Evolutionary conservation across 2,329 filamentous ascomycete genomes (phyloP), one percentile per base, ranked within the genome.

Genomic region (Botrytis paeoniae): DNA sequence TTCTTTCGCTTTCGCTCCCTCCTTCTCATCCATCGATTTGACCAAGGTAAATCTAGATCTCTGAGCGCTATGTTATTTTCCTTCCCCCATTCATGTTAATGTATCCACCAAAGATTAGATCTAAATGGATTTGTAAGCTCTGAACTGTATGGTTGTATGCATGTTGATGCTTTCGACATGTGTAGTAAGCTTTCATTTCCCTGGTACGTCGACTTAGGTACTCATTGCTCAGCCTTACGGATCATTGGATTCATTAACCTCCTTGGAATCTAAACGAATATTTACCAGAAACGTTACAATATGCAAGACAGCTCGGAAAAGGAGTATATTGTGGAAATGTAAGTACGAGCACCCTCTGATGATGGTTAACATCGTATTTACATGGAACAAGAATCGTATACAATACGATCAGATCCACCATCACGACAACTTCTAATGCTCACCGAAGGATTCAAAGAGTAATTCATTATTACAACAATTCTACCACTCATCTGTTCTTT

Each of bases 111-210:
- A 54, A 16, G 35, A 41, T 68, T 41, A 57, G 35, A 57, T 68
- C 66, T 45, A 45, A 29, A 61, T 59, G 20, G 51, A 70, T 70
- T 61, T 61, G 37, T 70, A 70, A 70, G 68, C 68, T 51, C 39
- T 43, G 20, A 39, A 45, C 32, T 32, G 29, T 35, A 5, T 39
- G 22, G 35, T 61, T n/a, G 60, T 39, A 62, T 62, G 60, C 60
- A 39, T 39, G 14, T 62, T 39, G 60, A 62, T 69, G 35, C 39
- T 69, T 69, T 60, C 32, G 22, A 66, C 51, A 59, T 43, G 51
- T 69, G 37, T 61, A 61, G 68, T 70, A 45, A 61, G 48, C 51
- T 60, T 60, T 37, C 35, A 25, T 45, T 32, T 22, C 43, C 29
- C 18, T 51, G 20, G 12, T 32, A 59, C 37, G 32, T 43, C 14